Evolutionary conservation across 1,139 yeast species (phyloP), one percentile per base, ranked within the genome.

Genomic region (Yamadazyma spencermartinsiae): DNA sequence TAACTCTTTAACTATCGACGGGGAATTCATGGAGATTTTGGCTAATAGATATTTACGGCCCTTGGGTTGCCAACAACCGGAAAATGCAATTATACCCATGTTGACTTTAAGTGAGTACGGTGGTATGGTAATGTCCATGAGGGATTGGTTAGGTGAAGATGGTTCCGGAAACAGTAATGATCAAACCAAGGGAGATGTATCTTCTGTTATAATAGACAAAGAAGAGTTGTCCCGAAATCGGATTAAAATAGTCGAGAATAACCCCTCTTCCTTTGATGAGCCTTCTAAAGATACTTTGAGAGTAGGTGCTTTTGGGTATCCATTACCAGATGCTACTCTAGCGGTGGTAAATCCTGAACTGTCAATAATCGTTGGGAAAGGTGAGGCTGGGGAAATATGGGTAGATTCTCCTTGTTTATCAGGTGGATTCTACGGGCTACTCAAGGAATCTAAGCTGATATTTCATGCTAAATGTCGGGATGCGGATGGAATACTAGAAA

Each of bases 381-480:
- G 87, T 50, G 90, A 86, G 47, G 85, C 94, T n/a, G 98, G 98
- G 16, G 99, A 92, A 58, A 84, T 92, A 24, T 94, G 98, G 98
- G 86, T 92, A 16, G 96, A 88, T 55, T 81, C 90, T 42, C 95
- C 92, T 2, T 85, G 95, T 43, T 65, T 88, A 5, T 81, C 92
- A 4, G 96, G 96, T 6, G 96, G 96, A 0, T 87, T 86, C 54
- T 88, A 88, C 81, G 92, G 88, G 0, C 63, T 84, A 33, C 50
- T 68, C 27, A 69, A 68, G 38, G 95, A 86, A 40, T 84, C 95
- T 0, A 82, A 79, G 43, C 75, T 73, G 50, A 84, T 87, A 2
- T 88, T 88, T 60, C 95, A 85, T 54, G 96, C 96, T 0, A 79
- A 79, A 44, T 85, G 95, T 52, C 68, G 78, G 25, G 90, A 83